These are phyloP conservation scores for Passalora sequoiae DNA, from an alignment of 2,329 filamentous ascomycete genomes.

Conservation along the genomic window DNA sequence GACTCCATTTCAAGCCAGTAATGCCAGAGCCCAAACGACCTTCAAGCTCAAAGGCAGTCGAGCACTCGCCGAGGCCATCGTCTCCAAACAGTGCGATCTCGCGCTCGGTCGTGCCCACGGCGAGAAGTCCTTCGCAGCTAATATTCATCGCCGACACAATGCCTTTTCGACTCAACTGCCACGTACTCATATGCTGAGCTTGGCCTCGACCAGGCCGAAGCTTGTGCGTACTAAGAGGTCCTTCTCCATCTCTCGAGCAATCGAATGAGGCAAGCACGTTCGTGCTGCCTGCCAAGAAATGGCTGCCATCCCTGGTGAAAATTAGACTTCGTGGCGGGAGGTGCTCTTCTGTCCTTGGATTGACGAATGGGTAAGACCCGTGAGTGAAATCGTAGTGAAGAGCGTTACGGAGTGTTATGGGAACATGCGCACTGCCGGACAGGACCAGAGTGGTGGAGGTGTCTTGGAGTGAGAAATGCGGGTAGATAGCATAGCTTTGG, in stretches of 20 bases:
- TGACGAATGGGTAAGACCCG: constrained; percentile 52
- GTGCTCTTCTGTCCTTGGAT: constrained; percentile 53
- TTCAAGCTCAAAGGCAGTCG: constrained; percentile 44
- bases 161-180: constrained; percentile 51
- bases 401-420: constrained; percentile 53
- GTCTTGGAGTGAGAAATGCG: constrained; percentile 50
- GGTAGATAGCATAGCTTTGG: constrained; percentile 52
- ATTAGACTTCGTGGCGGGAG: constrained; percentile 51
- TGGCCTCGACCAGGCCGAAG: constrained; percentile 36
- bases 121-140: constrained; percentile 46
- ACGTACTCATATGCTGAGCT: constrained; percentile 34
- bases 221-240: constrained; percentile 41
- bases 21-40: constrained; percentile 47
- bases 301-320: constrained; percentile 46
- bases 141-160: constrained; percentile 50
- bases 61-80: constrained; percentile 44
- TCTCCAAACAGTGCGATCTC: constrained; percentile 53
- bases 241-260: constrained; percentile 43
- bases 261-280: constrained; percentile 55
- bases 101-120: constrained; percentile 55
- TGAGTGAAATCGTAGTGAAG: constrained; percentile 43
- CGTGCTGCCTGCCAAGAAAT: constrained; percentile 55
- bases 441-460: constrained; percentile 48
- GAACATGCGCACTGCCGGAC: constrained; percentile 49
- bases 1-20: constrained; percentile 54